Conservation (phyloP, 768 basidiomycete genomes). For the Lactarius trivialis region DNA sequence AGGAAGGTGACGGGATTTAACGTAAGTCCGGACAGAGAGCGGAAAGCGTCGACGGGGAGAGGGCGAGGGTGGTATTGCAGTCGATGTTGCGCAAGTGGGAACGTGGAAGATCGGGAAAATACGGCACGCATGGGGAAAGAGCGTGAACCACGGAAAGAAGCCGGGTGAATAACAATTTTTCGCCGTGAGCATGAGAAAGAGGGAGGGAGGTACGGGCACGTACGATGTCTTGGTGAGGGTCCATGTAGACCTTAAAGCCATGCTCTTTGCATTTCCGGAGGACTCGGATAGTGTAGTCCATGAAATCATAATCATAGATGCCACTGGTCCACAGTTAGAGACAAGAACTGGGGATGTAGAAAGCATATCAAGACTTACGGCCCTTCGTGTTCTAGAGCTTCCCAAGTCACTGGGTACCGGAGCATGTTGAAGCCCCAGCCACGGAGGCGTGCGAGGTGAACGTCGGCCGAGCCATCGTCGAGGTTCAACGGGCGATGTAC, state of each 20-base stretch:
- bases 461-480: conserved; percentile 79
- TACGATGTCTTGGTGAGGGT: conserved; percentile 94
- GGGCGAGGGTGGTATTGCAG: background rate
- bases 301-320: conserved; percentile 83
- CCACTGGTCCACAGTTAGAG: conserved; percentile 43
- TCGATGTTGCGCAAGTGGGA: background rate
- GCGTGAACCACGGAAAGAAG: background rate
- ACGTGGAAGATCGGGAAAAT: background rate
- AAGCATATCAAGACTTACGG: conserved; percentile 58
- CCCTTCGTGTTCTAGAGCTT: conserved; percentile 86
- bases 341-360: background rate
- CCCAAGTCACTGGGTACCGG: conserved; percentile 87
- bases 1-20: background rate
- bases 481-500: conserved; percentile 72
- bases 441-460: conserved; percentile 75
- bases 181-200: background rate
- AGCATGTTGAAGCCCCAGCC: conserved; percentile 94
- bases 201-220: conserved; percentile 29
- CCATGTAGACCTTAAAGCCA: conserved; percentile 88
- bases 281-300: conserved; percentile 84
- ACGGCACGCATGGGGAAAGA: background rate
- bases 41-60: background rate
- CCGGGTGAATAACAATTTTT: background rate
- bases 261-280: conserved; percentile 88
- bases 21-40: background rate